These are phyloP conservation scores for Dendryphion nanum DNA, from an alignment of 2,329 filamentous ascomycete genomes.

Conservation along the genomic window DNA sequence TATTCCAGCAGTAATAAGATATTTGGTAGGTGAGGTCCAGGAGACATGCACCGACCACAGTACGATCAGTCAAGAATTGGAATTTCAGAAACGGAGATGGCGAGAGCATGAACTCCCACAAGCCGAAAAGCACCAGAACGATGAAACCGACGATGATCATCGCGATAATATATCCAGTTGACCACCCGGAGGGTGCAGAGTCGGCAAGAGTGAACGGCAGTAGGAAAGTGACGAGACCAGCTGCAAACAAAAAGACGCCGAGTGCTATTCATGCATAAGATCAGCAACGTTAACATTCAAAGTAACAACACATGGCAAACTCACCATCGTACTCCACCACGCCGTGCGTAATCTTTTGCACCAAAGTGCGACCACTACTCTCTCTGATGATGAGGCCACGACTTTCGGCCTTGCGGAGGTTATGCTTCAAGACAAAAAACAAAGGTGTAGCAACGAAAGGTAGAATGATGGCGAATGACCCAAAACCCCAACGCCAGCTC, in stretches of 20 bases:
- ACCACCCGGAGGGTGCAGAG: conserved; percentile 50
- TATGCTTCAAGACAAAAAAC: conserved; percentile 48
- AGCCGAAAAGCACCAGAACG: conserved; percentile 48
- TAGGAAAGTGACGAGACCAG: conserved; percentile 47
- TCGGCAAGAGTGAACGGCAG: conserved; percentile 55
- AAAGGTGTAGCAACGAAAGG: conserved; percentile 61
- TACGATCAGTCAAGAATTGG: conserved; percentile 58
- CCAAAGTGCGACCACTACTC: conserved; percentile 45
- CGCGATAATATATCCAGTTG: conserved; percentile 50
- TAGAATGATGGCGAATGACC: conserved; percentile 62
- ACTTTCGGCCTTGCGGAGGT: conserved; percentile 57
- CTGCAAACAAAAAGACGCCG: conserved; percentile 46
- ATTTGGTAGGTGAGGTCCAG: conserved; percentile 55
- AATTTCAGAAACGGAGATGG: conserved; percentile 56
- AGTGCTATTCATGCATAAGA: conserved; percentile 37
- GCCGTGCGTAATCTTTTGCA: conserved; percentile 43
- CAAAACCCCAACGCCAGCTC: conserved; percentile 61
- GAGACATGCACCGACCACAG: conserved; percentile 59
- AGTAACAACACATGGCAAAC: conserved; percentile 24
- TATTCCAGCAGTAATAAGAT: conserved; percentile 58
- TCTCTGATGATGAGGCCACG: conserved; percentile 48
- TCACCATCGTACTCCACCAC: conserved; percentile 44
- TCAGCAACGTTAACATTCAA: neutral
- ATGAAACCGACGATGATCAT: conserved; percentile 52
- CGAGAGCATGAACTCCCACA: conserved; percentile 52